Evolutionary conservation across 2,329 filamentous ascomycete genomes (phyloP).

Genomic region (Grosmannia huntii): DNA sequence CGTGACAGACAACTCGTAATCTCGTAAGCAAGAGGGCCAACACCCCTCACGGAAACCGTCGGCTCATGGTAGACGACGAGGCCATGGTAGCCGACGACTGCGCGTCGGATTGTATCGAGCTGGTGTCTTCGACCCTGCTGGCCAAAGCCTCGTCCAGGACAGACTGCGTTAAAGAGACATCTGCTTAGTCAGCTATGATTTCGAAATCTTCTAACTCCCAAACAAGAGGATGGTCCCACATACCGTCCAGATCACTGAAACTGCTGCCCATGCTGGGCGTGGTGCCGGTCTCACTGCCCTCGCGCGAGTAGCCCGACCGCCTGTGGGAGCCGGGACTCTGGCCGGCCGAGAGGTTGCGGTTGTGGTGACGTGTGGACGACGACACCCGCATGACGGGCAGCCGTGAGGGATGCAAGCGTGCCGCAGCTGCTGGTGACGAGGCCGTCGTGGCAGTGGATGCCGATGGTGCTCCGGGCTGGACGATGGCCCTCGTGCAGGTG

Average conservation of each 20-base stretch:
- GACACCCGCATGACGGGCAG: conserved; percentile 26
- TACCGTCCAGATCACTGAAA: conserved; percentile 74
- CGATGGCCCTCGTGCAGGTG: neutral
- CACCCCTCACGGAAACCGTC: neutral
- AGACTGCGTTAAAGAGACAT: neutral
- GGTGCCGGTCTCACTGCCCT: conserved; percentile 49
- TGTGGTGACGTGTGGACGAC: conserved; percentile 41
- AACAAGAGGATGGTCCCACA: conserved; percentile 3
- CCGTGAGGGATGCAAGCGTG: conserved; percentile 5
- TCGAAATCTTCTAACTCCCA: too few relatives aligned
- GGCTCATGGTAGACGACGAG: neutral
- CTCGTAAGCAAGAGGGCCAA: neutral
- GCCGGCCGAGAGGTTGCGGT: conserved; percentile 27
- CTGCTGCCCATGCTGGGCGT: conserved; percentile 75
- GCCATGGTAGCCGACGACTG: neutral
- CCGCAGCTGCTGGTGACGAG: conserved; percentile 3
- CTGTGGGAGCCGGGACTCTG: conserved; percentile 30
- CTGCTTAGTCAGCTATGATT: neutral
- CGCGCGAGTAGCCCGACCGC: conserved; percentile 35
- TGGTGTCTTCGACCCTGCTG: conserved; percentile 1
- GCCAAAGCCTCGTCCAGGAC: conserved; percentile 1
- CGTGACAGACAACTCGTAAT: neutral
- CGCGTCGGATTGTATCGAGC: neutral
- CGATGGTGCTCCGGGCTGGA: neutral
- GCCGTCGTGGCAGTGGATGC: neutral